Conservation (phyloP, 2,329 filamentous ascomycete genomes). For the Claviceps spartinae region DNA sequence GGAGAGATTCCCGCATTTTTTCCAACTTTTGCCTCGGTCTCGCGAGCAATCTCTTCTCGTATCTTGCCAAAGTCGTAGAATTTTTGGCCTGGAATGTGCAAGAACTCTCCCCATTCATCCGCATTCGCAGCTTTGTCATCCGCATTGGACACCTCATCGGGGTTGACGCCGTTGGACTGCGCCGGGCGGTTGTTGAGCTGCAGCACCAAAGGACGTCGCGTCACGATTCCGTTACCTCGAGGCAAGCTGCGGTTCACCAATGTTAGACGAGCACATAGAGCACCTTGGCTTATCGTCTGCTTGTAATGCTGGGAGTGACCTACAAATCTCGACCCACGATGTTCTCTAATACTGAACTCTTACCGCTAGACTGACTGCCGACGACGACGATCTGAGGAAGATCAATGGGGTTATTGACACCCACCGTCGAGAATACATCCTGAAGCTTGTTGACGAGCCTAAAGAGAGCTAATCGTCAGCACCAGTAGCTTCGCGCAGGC, state of each 20-base stretch:
- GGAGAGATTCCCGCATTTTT: constrained; percentile 94
- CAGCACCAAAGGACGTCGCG: constrained; percentile 84
- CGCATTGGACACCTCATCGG: constrained; percentile 49
- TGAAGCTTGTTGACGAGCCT: constrained; percentile 96
- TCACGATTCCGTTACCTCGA: constrained; percentile 94
- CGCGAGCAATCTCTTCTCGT: constrained; percentile 88
- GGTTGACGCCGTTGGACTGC: constrained; percentile 60
- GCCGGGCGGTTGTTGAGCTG: constrained; percentile 89
- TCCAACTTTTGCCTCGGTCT: constrained; percentile 93
- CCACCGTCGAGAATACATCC: constrained; percentile 97
- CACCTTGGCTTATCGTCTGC: not conserved
- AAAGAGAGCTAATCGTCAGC: constrained; percentile 3
- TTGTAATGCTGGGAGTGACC: constrained; percentile 23
- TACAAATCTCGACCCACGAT: constrained; percentile 98
- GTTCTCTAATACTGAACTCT: constrained; percentile 97
- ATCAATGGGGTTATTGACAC: constrained; percentile 98
- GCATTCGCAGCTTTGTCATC: constrained; percentile 79
- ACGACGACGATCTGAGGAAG: constrained; percentile 96
- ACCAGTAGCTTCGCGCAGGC: not conserved
- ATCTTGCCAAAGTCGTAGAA: constrained; percentile 98
- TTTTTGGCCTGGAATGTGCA: constrained; percentile 94
- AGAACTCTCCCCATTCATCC: constrained; percentile 97
- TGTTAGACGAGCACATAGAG: not conserved
- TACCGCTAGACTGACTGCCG: constrained; percentile 96
- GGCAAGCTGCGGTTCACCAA: constrained; percentile 53